Base-by-base conservation (phyloP, 306 rosid genomes). In the Cucurbita ficifolia region DNA sequence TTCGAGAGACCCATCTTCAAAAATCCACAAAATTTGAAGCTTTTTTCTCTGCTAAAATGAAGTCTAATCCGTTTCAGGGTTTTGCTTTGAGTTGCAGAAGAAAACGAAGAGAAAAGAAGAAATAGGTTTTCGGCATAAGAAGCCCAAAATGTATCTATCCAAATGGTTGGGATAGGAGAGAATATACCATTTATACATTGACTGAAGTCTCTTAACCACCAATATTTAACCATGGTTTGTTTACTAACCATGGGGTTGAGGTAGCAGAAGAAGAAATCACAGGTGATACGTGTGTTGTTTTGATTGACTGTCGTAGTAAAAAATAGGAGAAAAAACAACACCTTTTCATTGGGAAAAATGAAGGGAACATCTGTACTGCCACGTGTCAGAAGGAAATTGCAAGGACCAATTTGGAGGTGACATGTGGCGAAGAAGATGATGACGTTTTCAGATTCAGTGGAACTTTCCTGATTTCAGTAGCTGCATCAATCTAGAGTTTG, bases 1-100 rank as follows among this genome's bases (percentile, higher is more conserved):
- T 81, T 90, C 39, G 92, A 85, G 6, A 88, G 88, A 48, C 96
- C 98, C 98, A 90, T 92, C 49, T 69, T 77, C 13, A 45, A 45
- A 67, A 12, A 49, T 12, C 54, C 39, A 19, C 36, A 18, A 43
- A 10, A 40, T 5, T 8, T 35, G 21, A 8, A 36, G 13, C 7
- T 7, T 63, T 62, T 39, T 39, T 5, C 7, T 39, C 4, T 8
- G 9, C 45, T 40, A 60, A 60, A 60, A 12, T 5, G 19, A n/a
- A 64, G 8, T 64, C 17, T n/a, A 45, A 19, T 39, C 24, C 1
- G 51, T 42, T 49, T 43, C n/a, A 42, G n/a, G 52, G 52, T 65
- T 64, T 67, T 40, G 51, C 1, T 40, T 39, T 13, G 49, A 63
- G 10, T 21, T 43, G 54, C 38, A 22, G 53, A 21, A 42, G 39